phyloP scores from a whole-genome alignment of 116 monocot genomes.

The Posidonia oceanica region DNA sequence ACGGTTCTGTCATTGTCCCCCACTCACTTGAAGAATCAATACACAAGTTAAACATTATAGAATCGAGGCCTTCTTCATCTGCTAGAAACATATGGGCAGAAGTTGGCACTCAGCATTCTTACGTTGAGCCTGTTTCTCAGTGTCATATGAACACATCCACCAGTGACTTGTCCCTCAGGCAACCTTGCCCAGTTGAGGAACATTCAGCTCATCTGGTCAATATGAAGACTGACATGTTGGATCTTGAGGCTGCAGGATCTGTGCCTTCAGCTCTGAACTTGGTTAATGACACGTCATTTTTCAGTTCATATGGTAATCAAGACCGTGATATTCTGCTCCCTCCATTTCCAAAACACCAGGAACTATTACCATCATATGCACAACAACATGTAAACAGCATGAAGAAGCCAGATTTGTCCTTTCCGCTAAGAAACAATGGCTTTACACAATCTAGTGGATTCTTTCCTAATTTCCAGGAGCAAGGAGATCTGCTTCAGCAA shows the following conservation, averaged over 20 bases:
- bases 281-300: slow-evolving; percentile 13
- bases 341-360: slow-evolving; percentile 19
- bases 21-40: slow-evolving; percentile 10
- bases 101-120: slow-evolving; percentile 1
- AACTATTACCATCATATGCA: slow-evolving; percentile 18
- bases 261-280: slow-evolving; percentile 12
- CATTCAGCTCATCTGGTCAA: slow-evolving; percentile 12
- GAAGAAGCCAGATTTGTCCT: slow-evolving; percentile 21
- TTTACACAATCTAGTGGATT: slow-evolving; percentile 15
- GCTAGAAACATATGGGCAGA: slow-evolving; percentile 22
- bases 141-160: slow-evolving; percentile 9
- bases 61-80: slow-evolving; percentile 9
- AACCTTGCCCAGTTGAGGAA: slow-evolving; percentile 13
- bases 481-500: slow-evolving; percentile 25
- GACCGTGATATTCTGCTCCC: slow-evolving; percentile 11
- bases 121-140: slow-evolving; percentile 10
- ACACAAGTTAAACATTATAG: not conserved
- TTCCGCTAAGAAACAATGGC: slow-evolving; percentile 14
- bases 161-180: slow-evolving; percentile 18
- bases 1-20: slow-evolving; percentile 6
- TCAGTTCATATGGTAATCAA: slow-evolving; percentile 19
- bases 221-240: slow-evolving; percentile 22
- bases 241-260: slow-evolving; percentile 10
- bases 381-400: slow-evolving; percentile 18
- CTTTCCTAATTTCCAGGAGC: slow-evolving; percentile 22